phyloP scores from a whole-genome alignment of 1,284 basidiomycete genomes.

The Kwoniella shivajii region DNA sequence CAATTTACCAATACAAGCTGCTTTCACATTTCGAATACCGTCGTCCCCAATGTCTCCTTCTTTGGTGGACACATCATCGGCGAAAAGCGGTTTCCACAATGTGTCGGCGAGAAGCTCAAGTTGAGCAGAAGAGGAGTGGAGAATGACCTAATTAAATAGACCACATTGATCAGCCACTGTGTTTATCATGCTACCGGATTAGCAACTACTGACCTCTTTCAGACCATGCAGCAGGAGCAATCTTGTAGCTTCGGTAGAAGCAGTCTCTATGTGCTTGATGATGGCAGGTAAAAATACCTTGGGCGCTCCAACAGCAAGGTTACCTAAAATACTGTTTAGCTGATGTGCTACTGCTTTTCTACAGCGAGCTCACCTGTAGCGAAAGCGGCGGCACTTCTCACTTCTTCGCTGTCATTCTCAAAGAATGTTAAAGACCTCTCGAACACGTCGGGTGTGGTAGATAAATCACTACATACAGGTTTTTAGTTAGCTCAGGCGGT shows the following conservation, averaged over 20 bases:
- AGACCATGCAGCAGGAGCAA: slow-evolving; percentile 85
- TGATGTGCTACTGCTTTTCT: background rate
- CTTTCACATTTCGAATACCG: slow-evolving; percentile 88
- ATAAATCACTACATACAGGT: slow-evolving; percentile 69
- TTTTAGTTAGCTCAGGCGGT: background rate
- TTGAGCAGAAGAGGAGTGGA: slow-evolving; percentile 80
- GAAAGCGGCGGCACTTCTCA: slow-evolving; percentile 84
- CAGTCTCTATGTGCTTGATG: slow-evolving; percentile 74
- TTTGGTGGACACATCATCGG: slow-evolving; percentile 61
- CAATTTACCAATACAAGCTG: slow-evolving; percentile 93
- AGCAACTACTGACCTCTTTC: slow-evolving; percentile 70
- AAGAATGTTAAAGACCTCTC: slow-evolving; percentile 72
- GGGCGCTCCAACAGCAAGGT: slow-evolving; percentile 90
- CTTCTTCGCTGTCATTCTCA: slow-evolving; percentile 74
- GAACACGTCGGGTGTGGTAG: slow-evolving; percentile 73
- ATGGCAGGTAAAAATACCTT: slow-evolving; percentile 82
- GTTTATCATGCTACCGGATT: background rate
- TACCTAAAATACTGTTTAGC: slow-evolving; percentile 61
- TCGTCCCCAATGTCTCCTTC: slow-evolving; percentile 69
- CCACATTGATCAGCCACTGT: slow-evolving; percentile 6
- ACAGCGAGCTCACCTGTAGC: slow-evolving; percentile 67
- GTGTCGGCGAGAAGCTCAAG: slow-evolving; percentile 80
- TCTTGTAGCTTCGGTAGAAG: slow-evolving; percentile 67
- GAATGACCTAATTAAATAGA: slow-evolving; percentile 67
- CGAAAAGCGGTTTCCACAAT: slow-evolving; percentile 88